Base-by-base conservation (phyloP, 1,284 basidiomycete genomes). In the Dichomitus squalens region DNA sequence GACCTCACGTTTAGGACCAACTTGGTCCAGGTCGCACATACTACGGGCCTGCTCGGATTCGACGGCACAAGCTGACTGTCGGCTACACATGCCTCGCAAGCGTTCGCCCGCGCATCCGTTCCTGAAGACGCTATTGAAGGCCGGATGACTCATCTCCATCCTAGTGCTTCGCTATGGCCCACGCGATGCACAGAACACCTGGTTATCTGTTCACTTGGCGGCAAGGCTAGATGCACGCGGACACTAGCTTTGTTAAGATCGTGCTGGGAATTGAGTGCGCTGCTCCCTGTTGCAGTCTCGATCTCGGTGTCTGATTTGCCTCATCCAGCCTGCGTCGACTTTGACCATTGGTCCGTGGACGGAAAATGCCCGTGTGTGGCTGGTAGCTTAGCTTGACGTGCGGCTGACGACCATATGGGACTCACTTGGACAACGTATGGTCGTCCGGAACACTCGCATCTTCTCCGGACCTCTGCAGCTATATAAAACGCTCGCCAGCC, bases 391-490 rank as follows among this genome's bases (percentile, higher is more conserved):
- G 35, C 27, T 34, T 41, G 31, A 18, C 27, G 27, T 39, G 25
- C 38, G 25, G 51, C 47, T 36, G 11, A 33, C 21, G 41, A 21
- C 60, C 60, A 58, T 56, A 55, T 58, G 56, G 60, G 21, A 27
- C 50, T 4, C 25, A 20, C 20, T 33, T 27, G 21, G 49, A 49
- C 60, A 43, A 58, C 60, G 58, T 61, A 58, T 58, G 59, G 53
- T 23, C 53, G 49, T 38, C 49, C 48, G 51, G 53, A 54, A 51
- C 47, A 27, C 12, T 44, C 43, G 27, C 25, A 44, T 29, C 25
- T n/a, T 12, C 27, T 44, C 27, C 43, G 43, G 5, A 31, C 4
- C n/a, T 29, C 25, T 11, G 18, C 41, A 35, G 49, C 20, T 61
- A 61, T 61, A 61, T 54, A 57, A 7, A 11, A 7, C 7, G 20